Evolutionary conservation across 208 protist species (phyloP).

Genomic region (Trypanosoma lewisi): DNA sequence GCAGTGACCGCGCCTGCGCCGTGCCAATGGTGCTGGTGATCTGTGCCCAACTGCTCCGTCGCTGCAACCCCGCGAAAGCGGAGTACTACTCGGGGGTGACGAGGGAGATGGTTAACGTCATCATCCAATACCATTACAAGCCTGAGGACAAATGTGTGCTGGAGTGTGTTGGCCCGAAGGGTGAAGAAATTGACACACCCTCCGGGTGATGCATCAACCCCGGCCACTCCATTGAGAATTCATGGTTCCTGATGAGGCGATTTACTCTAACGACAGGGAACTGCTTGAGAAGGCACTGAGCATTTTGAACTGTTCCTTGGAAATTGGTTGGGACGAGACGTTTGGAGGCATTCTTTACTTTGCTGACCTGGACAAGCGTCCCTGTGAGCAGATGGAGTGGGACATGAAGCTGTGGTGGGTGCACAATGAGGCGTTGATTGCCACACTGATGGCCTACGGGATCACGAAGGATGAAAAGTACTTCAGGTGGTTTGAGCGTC

Average conservation of each 20-base stretch:
- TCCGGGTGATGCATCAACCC: conserved; percentile 20
- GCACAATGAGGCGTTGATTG: conserved; percentile 24
- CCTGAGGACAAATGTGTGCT: conserved; percentile 14
- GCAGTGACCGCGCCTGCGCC: conserved; percentile 6
- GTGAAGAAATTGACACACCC: conserved; percentile 11
- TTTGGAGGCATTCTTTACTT: conserved; percentile 25
- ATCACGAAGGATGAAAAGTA: conserved; percentile 14
- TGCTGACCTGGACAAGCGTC: conserved; percentile 11
- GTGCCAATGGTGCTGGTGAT: conserved; percentile 16
- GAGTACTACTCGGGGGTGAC: conserved; percentile 10
- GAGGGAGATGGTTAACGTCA: conserved; percentile 11
- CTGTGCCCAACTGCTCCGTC: conserved; percentile 12
- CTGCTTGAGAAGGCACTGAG: conserved; percentile 22
- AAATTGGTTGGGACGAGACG: conserved; percentile 12
- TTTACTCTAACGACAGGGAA: conserved; percentile 13
- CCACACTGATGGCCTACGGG: conserved; percentile 17
- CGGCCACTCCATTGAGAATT: conserved; percentile 22
- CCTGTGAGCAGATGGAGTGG: conserved; percentile 25
- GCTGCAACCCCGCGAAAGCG: conserved; percentile 9
- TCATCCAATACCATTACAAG: conserved; percentile 14
- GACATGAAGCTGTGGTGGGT: conserved; percentile 28
- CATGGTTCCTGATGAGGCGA: conserved; percentile 21
- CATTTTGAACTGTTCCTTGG: conserved; percentile 20
- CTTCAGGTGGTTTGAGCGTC: conserved; percentile 18
- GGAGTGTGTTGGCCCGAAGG: conserved; percentile 10